Percentiles rank a stretch among this genome's conserved stretches.
Conservation (phyloP, 2,329 filamentous ascomycete genomes). For the Fusarium incarnatum region DNA sequence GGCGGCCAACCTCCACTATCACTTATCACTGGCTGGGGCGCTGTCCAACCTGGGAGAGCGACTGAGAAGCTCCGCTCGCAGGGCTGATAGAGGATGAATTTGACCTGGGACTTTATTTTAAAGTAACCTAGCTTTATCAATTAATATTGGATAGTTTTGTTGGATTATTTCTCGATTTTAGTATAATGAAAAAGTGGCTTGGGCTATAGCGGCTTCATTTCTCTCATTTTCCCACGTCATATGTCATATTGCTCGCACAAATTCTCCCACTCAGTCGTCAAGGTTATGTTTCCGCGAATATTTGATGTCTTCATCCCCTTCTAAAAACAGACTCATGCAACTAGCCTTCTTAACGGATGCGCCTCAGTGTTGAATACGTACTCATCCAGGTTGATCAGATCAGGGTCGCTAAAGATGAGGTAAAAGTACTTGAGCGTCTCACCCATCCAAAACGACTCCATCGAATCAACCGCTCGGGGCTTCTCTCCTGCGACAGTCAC, state of each 20-base stretch:
- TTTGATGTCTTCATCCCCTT: background rate
- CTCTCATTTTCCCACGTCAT: background rate
- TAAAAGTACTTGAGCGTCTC: conserved; percentile 50
- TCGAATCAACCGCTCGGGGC: conserved; percentile 64
- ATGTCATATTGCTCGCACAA: background rate
- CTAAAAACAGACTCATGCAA: conserved; percentile 8
- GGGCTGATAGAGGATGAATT: conserved; percentile 23
- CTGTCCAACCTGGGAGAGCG: background rate
- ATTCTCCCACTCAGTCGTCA: background rate
- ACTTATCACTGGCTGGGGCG: background rate
- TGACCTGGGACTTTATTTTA: background rate
- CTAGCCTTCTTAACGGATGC: conserved; percentile 37
- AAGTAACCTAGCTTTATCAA: background rate
- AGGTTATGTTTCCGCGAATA: background rate
- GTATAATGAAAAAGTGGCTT: background rate
- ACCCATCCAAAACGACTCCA: conserved; percentile 61
- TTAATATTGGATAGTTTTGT: background rate
- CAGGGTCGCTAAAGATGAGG: conserved; percentile 54
- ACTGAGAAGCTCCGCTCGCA: conserved; percentile 27
- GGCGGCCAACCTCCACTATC: background rate
- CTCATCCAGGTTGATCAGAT: conserved; percentile 53
- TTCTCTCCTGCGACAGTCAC: conserved; percentile 48
- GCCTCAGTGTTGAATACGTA: conserved; percentile 47
- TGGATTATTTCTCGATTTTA: background rate
- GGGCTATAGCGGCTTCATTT: background rate